Conservation (phyloP, 1,284 basidiomycete species). For the Crucibulum cyathiforme region DNA sequence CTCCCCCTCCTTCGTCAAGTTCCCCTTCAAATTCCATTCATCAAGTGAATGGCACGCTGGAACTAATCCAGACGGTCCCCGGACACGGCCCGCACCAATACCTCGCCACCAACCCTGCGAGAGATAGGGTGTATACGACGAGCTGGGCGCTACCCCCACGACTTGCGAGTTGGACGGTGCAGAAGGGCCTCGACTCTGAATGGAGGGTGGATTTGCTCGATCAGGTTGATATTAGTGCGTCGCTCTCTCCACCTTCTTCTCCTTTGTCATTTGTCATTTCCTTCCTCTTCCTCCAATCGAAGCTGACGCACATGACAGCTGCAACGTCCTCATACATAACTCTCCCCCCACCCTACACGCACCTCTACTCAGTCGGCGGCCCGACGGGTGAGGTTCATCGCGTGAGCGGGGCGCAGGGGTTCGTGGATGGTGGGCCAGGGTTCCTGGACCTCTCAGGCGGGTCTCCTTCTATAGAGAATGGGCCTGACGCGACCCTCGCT, state of each 20-base stretch:
- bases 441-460: too few species aligned
- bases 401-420: constrained; percentile 9
- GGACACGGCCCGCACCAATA: constrained; percentile 57
- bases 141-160: constrained; percentile 52
- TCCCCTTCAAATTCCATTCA: too few species aligned
- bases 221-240: constrained; percentile 49
- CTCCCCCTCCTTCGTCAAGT: constrained; percentile 19
- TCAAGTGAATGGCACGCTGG: constrained; percentile 33
- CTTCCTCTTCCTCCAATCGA: neutral
- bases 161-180: constrained; percentile 49
- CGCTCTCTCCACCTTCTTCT: neutral
- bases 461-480: too few species aligned
- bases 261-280: neutral
- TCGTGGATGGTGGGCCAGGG: too few species aligned
- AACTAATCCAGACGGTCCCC: constrained; percentile 45
- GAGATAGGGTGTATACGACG: constrained; percentile 48
- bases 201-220: constrained; percentile 45
- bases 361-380: constrained; percentile 53
- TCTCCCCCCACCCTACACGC: constrained; percentile 49
- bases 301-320: constrained; percentile 28
- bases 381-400: constrained; percentile 53
- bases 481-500: constrained; percentile 20
- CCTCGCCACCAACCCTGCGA: constrained; percentile 39
- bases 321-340: constrained; percentile 57
- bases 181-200: constrained; percentile 12